A percentile compares a stretch with the other conserved stretches of the same genome.
Evolutionary conservation across 164 flowering plant genomes (phyloP).

Genomic region (Umbilicus rupestris): DNA sequence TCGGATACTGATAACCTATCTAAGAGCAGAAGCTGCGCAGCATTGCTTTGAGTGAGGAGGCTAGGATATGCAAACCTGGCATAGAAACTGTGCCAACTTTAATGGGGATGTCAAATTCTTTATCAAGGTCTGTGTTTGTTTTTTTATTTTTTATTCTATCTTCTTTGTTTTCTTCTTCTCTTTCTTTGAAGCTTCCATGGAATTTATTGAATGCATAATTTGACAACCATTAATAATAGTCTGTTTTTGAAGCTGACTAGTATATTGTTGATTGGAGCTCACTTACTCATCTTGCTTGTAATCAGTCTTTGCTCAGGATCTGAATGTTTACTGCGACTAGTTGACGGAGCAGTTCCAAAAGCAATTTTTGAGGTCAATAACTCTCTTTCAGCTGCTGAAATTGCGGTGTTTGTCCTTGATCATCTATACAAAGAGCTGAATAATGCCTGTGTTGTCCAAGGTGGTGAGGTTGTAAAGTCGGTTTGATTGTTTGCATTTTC

Average conservation of each 20-base stretch:
- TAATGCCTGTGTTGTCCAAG: conserved; percentile 81
- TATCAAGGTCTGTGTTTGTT: conserved; percentile 46
- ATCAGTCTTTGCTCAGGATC: conserved; percentile 84
- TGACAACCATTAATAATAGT: not conserved
- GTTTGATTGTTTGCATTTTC: not conserved
- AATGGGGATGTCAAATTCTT: conserved; percentile 52
- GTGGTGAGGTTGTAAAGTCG: conserved; percentile 72
- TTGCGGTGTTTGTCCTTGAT: conserved; percentile 72
- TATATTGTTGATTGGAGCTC: not conserved
- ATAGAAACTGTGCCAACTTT: conserved; percentile 43
- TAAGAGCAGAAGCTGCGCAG: conserved; percentile 50
- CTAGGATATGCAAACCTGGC: conserved; percentile 28
- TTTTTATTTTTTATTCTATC: not conserved
- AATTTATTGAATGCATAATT: not conserved
- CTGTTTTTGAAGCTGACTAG: not conserved
- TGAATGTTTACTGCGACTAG: conserved; percentile 64
- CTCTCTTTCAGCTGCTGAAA: conserved; percentile 53
- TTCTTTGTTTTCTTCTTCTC: not conserved
- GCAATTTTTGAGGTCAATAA: conserved; percentile 32
- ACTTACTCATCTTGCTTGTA: conserved; percentile 9
- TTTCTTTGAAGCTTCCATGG: not conserved
- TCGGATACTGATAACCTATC: not conserved
- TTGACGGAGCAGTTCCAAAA: conserved; percentile 58
- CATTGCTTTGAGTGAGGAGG: conserved; percentile 68
- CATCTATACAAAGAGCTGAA: conserved; percentile 65